Evolutionary conservation across 352 stramenopile genomes (phyloP).

Genomic region (Hyaloperonospora arabidopsidis): DNA sequence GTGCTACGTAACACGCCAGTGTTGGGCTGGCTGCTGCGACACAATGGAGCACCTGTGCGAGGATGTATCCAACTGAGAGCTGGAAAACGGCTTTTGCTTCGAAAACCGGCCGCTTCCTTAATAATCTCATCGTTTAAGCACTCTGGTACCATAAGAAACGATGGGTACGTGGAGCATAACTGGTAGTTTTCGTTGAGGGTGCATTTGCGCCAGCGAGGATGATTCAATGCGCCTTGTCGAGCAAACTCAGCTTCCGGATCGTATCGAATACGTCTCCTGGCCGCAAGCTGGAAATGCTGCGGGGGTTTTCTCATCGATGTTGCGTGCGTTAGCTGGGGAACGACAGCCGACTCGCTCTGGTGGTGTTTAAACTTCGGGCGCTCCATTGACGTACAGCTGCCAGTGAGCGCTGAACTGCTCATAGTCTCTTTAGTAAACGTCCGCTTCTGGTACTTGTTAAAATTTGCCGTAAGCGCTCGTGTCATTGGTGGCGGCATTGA

Average conservation of each 20-base stretch:
- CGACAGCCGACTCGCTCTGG: constrained; percentile 28
- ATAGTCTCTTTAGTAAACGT: constrained; percentile 25
- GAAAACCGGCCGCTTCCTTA: constrained; percentile 53
- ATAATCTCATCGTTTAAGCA: constrained; percentile 62
- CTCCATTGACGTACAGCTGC: constrained; percentile 12
- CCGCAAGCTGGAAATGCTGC: constrained; percentile 29
- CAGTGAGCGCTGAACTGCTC: constrained; percentile 4
- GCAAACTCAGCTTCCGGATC: constrained; percentile 51
- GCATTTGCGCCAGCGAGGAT: constrained; percentile 61
- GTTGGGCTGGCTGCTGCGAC: constrained; percentile 91
- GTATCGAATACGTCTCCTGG: constrained; percentile 66
- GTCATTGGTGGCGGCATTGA: constrained; percentile 30
- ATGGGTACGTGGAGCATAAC: constrained; percentile 64
- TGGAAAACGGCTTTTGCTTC: constrained; percentile 71
- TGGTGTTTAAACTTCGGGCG: constrained; percentile 37
- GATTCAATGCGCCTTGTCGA: constrained; percentile 50
- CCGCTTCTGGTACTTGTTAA: constrained; percentile 33
- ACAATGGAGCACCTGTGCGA: constrained; percentile 87
- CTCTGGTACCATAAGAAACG: constrained; percentile 61
- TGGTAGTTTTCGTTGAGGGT: constrained; percentile 60
- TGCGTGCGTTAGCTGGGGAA: constrained; percentile 17
- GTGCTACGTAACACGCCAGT: constrained; percentile 91
- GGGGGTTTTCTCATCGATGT: constrained; percentile 26
- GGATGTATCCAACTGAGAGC: constrained; percentile 88
- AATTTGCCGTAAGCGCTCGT: constrained; percentile 23